Evolutionary conservation across 106 monocot genomes (phyloP).

Genomic region (Iris macrosiphon): DNA sequence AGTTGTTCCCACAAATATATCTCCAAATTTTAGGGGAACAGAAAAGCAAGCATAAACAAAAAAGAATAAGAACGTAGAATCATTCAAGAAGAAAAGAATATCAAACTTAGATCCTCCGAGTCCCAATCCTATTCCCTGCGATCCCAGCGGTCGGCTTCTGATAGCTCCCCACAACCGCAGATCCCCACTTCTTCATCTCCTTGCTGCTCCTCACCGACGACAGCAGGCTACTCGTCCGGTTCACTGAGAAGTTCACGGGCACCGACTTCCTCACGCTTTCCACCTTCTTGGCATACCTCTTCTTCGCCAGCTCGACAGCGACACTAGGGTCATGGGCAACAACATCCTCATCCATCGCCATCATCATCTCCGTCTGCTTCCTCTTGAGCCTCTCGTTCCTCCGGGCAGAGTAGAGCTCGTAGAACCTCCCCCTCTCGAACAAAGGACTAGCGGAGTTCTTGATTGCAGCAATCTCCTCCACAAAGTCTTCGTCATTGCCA

Average conservation of each 20-base stretch:
- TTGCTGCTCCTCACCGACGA: conserved; percentile 38
- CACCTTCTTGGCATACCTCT: conserved; percentile 21
- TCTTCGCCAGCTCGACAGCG: conserved; percentile 42
- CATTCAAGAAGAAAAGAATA: too few species aligned
- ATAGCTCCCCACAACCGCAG: background rate
- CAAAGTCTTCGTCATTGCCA: conserved; percentile 2
- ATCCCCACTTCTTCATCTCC: conserved; percentile 33
- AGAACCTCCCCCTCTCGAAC: conserved; percentile 61
- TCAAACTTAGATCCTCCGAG: too few species aligned
- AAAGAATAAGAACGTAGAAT: too few species aligned
- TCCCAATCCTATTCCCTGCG: conserved; percentile 9
- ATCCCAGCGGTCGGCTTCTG: background rate
- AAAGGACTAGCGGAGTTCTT: conserved; percentile 7
- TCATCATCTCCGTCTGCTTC: conserved; percentile 17
- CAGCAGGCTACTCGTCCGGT: conserved; percentile 17
- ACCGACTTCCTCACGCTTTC: conserved; percentile 28
- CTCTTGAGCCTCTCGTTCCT: conserved; percentile 66
- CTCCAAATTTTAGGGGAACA: too few species aligned
- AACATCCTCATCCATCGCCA: conserved; percentile 14
- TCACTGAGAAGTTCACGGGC: conserved; percentile 30
- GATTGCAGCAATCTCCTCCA: background rate
- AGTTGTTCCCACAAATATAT: too few species aligned
- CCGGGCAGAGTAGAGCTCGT: conserved; percentile 50
- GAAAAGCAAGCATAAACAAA: too few species aligned
- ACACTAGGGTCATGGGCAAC: conserved; percentile 24